These are phyloP conservation scores for Rosa lucieae DNA, from an alignment of 306 rosid genomes.

Conservation along the genomic window DNA sequence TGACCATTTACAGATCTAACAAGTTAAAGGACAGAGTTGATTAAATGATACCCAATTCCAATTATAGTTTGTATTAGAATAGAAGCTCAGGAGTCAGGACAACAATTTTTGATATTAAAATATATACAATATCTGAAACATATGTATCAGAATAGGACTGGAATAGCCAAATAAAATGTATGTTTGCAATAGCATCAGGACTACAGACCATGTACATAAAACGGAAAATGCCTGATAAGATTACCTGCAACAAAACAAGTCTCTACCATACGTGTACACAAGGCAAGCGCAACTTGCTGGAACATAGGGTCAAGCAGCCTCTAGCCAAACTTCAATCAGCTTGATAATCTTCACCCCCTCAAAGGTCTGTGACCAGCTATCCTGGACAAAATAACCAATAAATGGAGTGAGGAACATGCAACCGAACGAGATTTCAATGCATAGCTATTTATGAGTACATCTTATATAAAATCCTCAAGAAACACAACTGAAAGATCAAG, in stretches of 20 bases:
- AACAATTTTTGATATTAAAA: background rate
- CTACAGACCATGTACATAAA: constrained; percentile 3
- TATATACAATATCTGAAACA: constrained; percentile 5
- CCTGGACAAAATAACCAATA: constrained; percentile 31
- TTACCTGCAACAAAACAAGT: constrained; percentile 46
- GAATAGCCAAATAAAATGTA: constrained; percentile 2
- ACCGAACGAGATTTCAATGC: constrained; percentile 2
- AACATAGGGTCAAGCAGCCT: constrained; percentile 22
- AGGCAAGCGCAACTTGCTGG: constrained; percentile 34
- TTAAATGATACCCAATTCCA: background rate
- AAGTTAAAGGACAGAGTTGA: background rate
- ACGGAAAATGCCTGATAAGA: constrained; percentile 16
- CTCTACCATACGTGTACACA: constrained; percentile 28
- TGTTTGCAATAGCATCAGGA: constrained; percentile 13
- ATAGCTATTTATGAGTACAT: background rate
- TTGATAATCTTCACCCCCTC: constrained; percentile 25
- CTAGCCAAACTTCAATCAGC: constrained; percentile 29
- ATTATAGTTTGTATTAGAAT: background rate
- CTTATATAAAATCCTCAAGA: background rate
- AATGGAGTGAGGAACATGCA: constrained; percentile 18
- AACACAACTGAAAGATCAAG: background rate
- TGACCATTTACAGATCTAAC: background rate
- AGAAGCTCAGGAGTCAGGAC: background rate
- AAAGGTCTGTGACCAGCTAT: background rate
- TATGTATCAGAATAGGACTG: constrained; percentile 10